phyloP scores from a whole-genome alignment of 495 filamentous ascomycete species.

The Daldinia bambusicola region DNA sequence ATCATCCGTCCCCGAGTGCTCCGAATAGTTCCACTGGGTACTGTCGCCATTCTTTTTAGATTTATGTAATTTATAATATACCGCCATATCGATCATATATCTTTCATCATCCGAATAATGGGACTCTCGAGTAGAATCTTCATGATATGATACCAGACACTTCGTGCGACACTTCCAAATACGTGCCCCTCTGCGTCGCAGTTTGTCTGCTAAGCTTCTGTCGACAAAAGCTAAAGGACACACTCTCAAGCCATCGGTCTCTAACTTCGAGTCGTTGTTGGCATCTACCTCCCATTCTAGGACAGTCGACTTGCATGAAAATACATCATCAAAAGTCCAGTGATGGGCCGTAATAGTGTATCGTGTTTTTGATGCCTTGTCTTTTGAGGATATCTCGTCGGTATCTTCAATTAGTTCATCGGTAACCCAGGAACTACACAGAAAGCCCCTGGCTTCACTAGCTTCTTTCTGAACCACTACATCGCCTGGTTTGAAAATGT shows the following conservation, averaged over 20 bases:
- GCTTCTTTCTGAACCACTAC: neutral
- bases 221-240: neutral
- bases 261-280: neutral
- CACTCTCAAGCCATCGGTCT: neutral
- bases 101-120: slow-evolving; percentile 11
- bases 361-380: neutral
- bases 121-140: neutral
- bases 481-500: slow-evolving; percentile 6
- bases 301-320: neutral
- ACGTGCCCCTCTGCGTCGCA: neutral
- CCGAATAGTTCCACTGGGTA: neutral
- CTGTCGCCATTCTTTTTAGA: neutral
- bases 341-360: neutral
- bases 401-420: neutral
- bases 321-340: slow-evolving; percentile 1
- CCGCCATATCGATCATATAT: slow-evolving; percentile 17
- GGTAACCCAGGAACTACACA: slow-evolving; percentile 1
- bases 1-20: neutral
- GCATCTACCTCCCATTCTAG: neutral
- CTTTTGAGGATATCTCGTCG: neutral
- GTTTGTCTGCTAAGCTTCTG: neutral
- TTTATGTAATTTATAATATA: slow-evolving; percentile 8
- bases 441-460: neutral
- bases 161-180: slow-evolving; percentile 8
- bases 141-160: slow-evolving; percentile 6